Evolutionary conservation across 768 basidiomycete species (phyloP).

Genomic region (Xerocomellus amylosporus): DNA sequence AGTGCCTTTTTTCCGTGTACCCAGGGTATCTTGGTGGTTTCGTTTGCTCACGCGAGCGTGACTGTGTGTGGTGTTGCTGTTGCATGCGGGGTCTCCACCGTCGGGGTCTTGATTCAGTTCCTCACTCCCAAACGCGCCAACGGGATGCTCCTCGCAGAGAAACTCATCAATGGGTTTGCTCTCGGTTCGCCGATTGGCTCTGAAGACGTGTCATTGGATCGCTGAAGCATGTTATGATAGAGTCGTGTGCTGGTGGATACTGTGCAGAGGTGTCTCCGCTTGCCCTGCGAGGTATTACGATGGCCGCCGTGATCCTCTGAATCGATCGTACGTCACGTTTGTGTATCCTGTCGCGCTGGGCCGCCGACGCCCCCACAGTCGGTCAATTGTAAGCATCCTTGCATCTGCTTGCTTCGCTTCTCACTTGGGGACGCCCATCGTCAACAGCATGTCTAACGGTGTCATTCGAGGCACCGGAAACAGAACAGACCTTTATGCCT

Average conservation of each 20-base stretch:
- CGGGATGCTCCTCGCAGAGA: slow-evolving; percentile 24
- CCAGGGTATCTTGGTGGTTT: too few relatives aligned
- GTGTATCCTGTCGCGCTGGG: neutral
- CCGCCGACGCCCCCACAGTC: slow-evolving; percentile 8
- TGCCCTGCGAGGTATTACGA: slow-evolving; percentile 25
- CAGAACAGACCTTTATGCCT: slow-evolving; percentile 21
- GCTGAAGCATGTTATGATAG: slow-evolving; percentile 1
- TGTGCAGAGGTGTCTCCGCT: slow-evolving; percentile 31
- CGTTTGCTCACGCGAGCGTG: neutral
- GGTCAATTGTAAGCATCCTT: slow-evolving; percentile 21
- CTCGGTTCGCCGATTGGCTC: slow-evolving; percentile 12
- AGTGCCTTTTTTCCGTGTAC: neutral
- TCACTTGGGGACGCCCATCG: neutral
- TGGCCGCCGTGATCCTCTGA: slow-evolving; percentile 23
- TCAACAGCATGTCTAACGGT: slow-evolving; percentile 24
- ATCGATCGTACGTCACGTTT: slow-evolving; percentile 1
- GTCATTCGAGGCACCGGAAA: slow-evolving; percentile 25
- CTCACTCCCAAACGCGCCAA: slow-evolving; percentile 23
- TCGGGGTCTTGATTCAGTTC: slow-evolving; percentile 26
- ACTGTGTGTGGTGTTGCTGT: slow-evolving; percentile 19
- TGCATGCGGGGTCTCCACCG: slow-evolving; percentile 19
- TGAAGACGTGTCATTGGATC: neutral
- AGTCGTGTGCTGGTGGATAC: slow-evolving; percentile 21
- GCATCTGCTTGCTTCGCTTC: neutral
- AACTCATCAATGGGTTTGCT: slow-evolving; percentile 26